Conservation (phyloP, 768 basidiomycete species). For the Termitomyces bulborhizus region DNA sequence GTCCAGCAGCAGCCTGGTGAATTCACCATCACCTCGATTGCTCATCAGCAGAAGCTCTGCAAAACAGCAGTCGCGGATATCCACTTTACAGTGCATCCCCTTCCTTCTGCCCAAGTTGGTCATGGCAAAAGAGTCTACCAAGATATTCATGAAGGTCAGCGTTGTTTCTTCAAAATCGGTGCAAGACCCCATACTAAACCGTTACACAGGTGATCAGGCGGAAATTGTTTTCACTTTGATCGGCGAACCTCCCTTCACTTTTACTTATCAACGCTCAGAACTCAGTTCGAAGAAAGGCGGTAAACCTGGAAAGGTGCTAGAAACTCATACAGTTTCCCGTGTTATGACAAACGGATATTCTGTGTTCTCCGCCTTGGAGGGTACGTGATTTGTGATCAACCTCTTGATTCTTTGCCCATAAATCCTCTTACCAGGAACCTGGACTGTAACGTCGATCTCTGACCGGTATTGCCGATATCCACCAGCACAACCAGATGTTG, state of each 20-base stretch:
- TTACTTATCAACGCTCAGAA: conserved; percentile 88
- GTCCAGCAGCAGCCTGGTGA: conserved; percentile 76
- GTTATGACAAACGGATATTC: conserved; percentile 75
- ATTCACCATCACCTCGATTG: conserved; percentile 82
- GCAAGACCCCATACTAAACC: background rate
- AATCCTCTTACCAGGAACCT: conserved; percentile 52
- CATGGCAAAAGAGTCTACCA: conserved; percentile 79
- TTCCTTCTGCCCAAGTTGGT: conserved; percentile 86
- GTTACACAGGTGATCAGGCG: conserved; percentile 72
- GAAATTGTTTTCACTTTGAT: conserved; percentile 87
- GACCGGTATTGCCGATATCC: conserved; percentile 91
- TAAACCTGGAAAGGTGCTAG: conserved; percentile 72
- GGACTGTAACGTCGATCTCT: conserved; percentile 89
- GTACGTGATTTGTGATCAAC: conserved; percentile 30
- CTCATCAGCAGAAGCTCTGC: conserved; percentile 91
- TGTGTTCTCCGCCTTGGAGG: conserved; percentile 88
- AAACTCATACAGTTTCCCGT: conserved; percentile 86
- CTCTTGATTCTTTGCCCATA: background rate
- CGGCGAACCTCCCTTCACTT: conserved; percentile 93
- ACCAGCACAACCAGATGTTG: conserved; percentile 50
- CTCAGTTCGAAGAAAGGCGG: conserved; percentile 60
- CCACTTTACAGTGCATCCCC: conserved; percentile 64
- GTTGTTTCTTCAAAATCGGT: background rate
- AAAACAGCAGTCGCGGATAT: conserved; percentile 76
- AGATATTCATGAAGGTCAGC: conserved; percentile 82